Conservation (phyloP, 2,329 filamentous ascomycete genomes). For the Ophiostoma australiae region DNA sequence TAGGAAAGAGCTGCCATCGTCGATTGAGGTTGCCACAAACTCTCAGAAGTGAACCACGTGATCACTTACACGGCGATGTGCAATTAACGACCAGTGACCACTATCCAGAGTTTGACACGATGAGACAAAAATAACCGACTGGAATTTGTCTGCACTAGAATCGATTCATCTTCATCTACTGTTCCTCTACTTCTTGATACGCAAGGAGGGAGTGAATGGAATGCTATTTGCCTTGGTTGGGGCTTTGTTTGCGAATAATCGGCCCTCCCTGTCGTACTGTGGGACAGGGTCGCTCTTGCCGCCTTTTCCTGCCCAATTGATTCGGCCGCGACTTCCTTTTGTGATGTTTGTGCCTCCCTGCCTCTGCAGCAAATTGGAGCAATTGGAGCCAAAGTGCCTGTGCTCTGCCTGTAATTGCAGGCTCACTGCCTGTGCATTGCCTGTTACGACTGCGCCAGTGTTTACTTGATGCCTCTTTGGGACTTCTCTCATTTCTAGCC, state of each 20-base stretch:
- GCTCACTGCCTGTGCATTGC: neutral
- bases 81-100: neutral
- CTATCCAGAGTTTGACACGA: neutral
- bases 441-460: neutral
- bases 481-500: neutral
- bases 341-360: neutral
- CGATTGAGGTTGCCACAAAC: neutral
- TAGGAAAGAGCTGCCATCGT: neutral
- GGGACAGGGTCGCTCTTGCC: conserved; percentile 13
- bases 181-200: neutral
- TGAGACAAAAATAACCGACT: neutral
- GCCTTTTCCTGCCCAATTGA: neutral
- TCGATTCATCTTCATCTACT: neutral
- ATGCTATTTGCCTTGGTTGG: neutral
- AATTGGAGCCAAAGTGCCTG: neutral
- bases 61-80: conserved; percentile 7
- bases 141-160: neutral
- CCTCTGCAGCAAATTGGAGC: neutral
- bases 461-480: conserved; percentile 8
- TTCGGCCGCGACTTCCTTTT: neutral
- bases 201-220: conserved; percentile 1
- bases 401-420: neutral
- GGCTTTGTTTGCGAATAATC: neutral
- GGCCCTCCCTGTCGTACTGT: neutral
- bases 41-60: neutral